Evolutionary conservation across 2,329 filamentous ascomycete genomes (phyloP).

Genomic region (Trichoderma polysporum): DNA sequence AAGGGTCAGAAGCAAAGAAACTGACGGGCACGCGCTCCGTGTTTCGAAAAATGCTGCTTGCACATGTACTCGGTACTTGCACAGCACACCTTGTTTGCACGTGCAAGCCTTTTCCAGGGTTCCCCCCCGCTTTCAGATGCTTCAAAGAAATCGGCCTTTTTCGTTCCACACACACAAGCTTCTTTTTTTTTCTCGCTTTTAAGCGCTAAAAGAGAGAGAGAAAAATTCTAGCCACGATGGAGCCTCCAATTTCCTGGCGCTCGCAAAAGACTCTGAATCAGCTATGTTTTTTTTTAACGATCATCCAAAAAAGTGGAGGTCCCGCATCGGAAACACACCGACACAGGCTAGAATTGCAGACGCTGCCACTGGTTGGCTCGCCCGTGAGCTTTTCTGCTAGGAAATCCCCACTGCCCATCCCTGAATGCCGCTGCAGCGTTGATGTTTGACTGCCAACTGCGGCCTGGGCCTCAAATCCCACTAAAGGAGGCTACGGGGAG

Average conservation of each 20-base stretch:
- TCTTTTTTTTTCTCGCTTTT: background rate
- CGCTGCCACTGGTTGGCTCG: background rate
- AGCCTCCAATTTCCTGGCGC: constrained; percentile 8
- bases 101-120: background rate
- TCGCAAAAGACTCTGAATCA: background rate
- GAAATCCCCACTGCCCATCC: constrained; percentile 6
- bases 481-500: background rate
- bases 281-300: background rate
- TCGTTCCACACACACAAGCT: background rate
- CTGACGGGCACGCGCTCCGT: background rate
- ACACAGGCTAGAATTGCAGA: background rate
- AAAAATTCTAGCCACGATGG: background rate
- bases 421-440: background rate
- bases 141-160: background rate
- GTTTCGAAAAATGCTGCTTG: constrained; percentile 2
- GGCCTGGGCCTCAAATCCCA: background rate
- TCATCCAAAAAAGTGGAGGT: background rate
- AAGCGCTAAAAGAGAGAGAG: background rate
- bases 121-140: constrained; percentile 15
- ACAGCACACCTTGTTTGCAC: constrained; percentile 1
- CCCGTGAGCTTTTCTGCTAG: background rate
- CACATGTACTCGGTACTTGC: constrained; percentile 5
- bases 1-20: background rate
- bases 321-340: constrained; percentile 16
- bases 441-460: background rate